Base-by-base conservation (phyloP, 352 stramenopile genomes). In the Globisporangium abappressorium region DNA sequence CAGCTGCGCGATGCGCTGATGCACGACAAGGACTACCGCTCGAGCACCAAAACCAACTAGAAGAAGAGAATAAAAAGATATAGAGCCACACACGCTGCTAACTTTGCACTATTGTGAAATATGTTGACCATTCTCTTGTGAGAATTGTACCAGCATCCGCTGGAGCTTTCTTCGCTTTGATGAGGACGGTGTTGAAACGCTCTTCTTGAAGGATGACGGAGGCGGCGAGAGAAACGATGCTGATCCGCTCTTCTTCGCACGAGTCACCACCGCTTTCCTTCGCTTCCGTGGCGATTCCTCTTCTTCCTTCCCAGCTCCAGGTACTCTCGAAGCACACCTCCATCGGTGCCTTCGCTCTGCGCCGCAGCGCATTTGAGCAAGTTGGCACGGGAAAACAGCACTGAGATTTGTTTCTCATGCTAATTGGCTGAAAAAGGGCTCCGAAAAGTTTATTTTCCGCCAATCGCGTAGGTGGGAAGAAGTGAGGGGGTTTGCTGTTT, bases 1-100 rank as follows among this genome's bases (percentile, higher is more conserved):
- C 67, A 70, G 15, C 69, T 96, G 43, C 85, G 84, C 12, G 76
- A 77, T 8, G 66, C 79, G 14, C 69, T 96, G 34, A 53, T 93
- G 61, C 78, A 85, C 33, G 83, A 95, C 61, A 81, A 86, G 58
- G 85, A 92, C 51, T 94, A 88, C 60, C 81, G 81, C 28, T 28
- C 9, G 26, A 53, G 34, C 11, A n/a, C 18, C 43, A 51, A 51
- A 51, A 7, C 43, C 18, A 51, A 51, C 18, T 51, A 51, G 43
- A 24, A 34, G 15, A 5, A 59, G 7, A 53, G 46, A 57, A 67
- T 1, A 26, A 26, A 26, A 26, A 26, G 24, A 26, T 26, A 26
- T 26, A 26, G 24, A 26, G 24, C 24, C 24, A 1, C 24, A 26
- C 24, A 26, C 24, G 24, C 24, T 26, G 24, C 24, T 26, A 26